Percentiles rank a stretch among this genome's conserved stretches.
Evolutionary conservation across 495 filamentous ascomycete species (phyloP).

Genomic region (Aspergillus egyptiacus): DNA sequence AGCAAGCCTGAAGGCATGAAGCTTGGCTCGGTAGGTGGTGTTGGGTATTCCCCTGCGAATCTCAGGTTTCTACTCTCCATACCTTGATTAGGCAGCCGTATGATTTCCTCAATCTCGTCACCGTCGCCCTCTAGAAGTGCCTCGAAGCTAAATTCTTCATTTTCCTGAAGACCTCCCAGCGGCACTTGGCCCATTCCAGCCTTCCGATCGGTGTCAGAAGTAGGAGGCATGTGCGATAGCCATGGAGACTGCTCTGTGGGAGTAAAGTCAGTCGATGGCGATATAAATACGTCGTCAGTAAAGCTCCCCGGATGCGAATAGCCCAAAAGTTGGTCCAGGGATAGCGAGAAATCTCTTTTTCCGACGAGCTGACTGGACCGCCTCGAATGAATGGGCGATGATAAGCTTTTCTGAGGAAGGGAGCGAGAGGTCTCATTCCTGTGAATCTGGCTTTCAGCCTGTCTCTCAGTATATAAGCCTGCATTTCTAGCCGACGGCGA

Average conservation of each 20-base stretch:
- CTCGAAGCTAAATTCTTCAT: constrained; percentile 29
- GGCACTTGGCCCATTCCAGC: background rate
- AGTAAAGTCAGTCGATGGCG: constrained; percentile 14
- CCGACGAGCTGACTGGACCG: constrained; percentile 1
- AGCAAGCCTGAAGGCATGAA: constrained; percentile 8
- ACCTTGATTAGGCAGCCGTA: constrained; percentile 40
- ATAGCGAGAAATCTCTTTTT: constrained; percentile 4
- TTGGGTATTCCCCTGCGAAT: constrained; percentile 8
- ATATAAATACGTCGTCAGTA: constrained; percentile 8
- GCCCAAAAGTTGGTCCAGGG: constrained; percentile 13
- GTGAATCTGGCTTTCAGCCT: constrained; percentile 9
- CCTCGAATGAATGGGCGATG: background rate
- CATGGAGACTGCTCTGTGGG: constrained; percentile 16
- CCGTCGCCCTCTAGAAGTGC: constrained; percentile 37
- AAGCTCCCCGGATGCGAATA: constrained; percentile 8
- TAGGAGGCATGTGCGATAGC: constrained; percentile 13
- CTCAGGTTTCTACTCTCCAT: constrained; percentile 33
- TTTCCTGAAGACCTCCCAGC: constrained; percentile 1
- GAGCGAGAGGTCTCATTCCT: background rate
- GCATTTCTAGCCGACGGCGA: constrained; percentile 10
- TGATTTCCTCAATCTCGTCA: constrained; percentile 57
- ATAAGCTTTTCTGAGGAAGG: constrained; percentile 1
- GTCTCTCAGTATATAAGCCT: background rate
- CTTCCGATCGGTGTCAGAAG: constrained; percentile 10
- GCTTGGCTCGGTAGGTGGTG: background rate